Conservation (phyloP, 2,329 filamentous ascomycete genomes). For the Talaromyces sp. region DNA sequence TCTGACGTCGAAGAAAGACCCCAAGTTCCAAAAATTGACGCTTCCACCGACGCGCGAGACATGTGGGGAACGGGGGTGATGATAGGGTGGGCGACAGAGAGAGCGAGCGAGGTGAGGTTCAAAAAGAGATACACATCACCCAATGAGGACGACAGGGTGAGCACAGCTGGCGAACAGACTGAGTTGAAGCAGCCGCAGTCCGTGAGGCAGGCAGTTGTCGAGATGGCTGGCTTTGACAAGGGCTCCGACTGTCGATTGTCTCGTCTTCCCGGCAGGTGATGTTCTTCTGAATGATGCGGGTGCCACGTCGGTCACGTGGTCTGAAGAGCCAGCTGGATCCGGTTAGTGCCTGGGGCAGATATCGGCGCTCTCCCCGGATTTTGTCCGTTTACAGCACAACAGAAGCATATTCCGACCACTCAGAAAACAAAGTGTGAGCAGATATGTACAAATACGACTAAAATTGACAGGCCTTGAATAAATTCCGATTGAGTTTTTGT, state of each 20-base stretch:
- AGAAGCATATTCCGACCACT: neutral
- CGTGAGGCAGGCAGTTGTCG: neutral
- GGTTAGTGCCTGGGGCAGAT: conserved; percentile 14
- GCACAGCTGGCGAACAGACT: conserved; percentile 6
- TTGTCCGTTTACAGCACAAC: neutral
- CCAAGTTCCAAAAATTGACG: conserved; percentile 36
- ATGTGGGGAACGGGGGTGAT: conserved; percentile 41
- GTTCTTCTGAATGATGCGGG: conserved; percentile 18
- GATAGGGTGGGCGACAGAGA: conserved; percentile 18
- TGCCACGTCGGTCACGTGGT: conserved; percentile 19
- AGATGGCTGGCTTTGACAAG: neutral
- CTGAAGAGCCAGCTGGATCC: neutral
- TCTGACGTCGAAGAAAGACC: conserved; percentile 28
- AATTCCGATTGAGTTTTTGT: neutral
- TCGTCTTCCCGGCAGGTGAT: conserved; percentile 19
- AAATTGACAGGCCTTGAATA: neutral
- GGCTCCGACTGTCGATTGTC: conserved; percentile 3
- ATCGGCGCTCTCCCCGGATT: conserved; percentile 11
- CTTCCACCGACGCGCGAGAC: conserved; percentile 43
- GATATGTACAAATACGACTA: no score
- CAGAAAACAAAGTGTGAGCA: no score
- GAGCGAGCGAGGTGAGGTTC: neutral
- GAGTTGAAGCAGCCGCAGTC: conserved; percentile 9
- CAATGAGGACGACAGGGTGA: conserved; percentile 1
- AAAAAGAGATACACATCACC: neutral